Evolutionary conservation across 192 early-diverging fungal genomes (phyloP).

Genomic region (Coemansia sp.): DNA sequence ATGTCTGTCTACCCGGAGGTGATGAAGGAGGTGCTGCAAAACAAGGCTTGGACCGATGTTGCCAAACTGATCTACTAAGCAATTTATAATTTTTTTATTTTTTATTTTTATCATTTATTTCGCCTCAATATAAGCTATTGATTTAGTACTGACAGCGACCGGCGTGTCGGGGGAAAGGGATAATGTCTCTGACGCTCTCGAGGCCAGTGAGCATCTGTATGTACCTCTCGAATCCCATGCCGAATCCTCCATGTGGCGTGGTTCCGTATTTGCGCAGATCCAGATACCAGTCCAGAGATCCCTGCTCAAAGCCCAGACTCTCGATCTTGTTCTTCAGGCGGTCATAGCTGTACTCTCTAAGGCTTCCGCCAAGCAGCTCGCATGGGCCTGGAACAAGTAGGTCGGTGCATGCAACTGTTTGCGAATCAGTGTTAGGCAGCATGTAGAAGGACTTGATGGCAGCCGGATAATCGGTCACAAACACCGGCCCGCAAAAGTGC

Average conservation of each 20-base stretch:
- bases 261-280: constrained; percentile 80
- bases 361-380: constrained; percentile 79
- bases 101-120: not conserved
- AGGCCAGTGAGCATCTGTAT: constrained; percentile 75
- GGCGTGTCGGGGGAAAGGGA: constrained; percentile 58
- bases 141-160: constrained; percentile 57
- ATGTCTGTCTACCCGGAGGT: constrained; percentile 32
- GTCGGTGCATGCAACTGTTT: constrained; percentile 80
- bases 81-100: not conserved
- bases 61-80: constrained; percentile 41
- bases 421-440: constrained; percentile 57
- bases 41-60: constrained; percentile 32
- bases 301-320: constrained; percentile 55
- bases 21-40: constrained; percentile 41
- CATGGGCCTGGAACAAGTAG: constrained; percentile 79
- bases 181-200: constrained; percentile 74
- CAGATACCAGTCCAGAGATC: constrained; percentile 81
- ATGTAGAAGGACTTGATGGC: constrained; percentile 88
- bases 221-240: constrained; percentile 85
- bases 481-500: constrained; percentile 68
- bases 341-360: constrained; percentile 70
- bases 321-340: constrained; percentile 56
- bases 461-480: constrained; percentile 86
- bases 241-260: constrained; percentile 85
- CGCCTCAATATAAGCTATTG: not conserved